Evolutionary conservation across 176 grass and related monocot species (phyloP), one percentile per base, ranked within the genome.

Genomic region (Canna indica): DNA sequence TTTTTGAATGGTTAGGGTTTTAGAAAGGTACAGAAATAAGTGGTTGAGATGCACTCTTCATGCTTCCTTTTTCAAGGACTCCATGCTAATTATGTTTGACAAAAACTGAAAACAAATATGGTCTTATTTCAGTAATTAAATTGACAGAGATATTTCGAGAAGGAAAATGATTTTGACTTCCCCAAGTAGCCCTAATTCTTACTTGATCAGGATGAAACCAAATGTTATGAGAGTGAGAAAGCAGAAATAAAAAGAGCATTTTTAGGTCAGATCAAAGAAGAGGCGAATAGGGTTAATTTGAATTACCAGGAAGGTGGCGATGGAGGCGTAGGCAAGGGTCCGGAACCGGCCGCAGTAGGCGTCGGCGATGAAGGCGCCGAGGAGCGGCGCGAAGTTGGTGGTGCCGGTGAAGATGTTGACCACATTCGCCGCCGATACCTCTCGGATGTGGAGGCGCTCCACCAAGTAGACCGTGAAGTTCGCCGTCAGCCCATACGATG

Each of bases 321-420:
- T 4, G 63, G 45, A 68, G 46, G 62, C 61, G 35, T 39, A 67
- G 14, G 76, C 75, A 28, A 84, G 35, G 34, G 75, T 82, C 56
- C 62, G 76, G 76, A 84, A 84, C 26, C 84, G 77, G 75, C 81
- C 84, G 63, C 80, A 18, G 47, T 87, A 87, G 59, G 63, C 32
- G 35, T 87, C 81, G 1, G 84, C 79, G 60, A 81, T 60, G 81
- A 82, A 86, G 29, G 81, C 81, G 12, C 81, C 78, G 28, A 84
- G 27, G 70, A 82, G 31, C 5, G 78, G 81, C 0, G 79, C 59
- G 13, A 86, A 77, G 84, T 91, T 82, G 17, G 68, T 67, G 2
- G 76, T 84, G 1, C 68, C 84, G 0, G 29, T 60, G 81, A 84
- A 84, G 34, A 81, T 79, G 75, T 57, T 90, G 72, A 64, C 72